Conservation (phyloP, 352 stramenopile genomes). For the Globisporangium cylindrosporum region DNA sequence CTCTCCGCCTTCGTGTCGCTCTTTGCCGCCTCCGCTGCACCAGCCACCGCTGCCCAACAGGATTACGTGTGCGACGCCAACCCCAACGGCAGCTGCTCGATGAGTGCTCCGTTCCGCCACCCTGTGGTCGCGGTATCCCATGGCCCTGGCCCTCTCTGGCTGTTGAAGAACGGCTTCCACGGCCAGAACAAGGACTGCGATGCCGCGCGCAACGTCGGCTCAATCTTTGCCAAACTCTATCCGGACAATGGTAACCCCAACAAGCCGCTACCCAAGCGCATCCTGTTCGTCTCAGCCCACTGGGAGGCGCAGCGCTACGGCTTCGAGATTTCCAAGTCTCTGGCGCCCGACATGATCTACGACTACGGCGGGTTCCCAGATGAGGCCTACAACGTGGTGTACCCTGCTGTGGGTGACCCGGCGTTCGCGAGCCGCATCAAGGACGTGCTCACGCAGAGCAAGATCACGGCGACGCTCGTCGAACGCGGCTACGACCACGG, state of each 20-base stretch:
- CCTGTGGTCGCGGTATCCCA: conserved; percentile 48
- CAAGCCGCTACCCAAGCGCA: conserved; percentile 47
- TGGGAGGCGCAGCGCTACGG: conserved; percentile 53
- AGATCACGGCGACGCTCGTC: conserved; percentile 43
- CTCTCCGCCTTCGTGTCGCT: conserved; percentile 1
- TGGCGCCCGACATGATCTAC: conserved; percentile 67
- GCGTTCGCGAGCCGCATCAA: conserved; percentile 69
- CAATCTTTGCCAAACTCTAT: conserved; percentile 38
- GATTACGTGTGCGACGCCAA: conserved; percentile 1
- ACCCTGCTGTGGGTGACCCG: conserved; percentile 72
- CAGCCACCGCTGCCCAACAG: background rate
- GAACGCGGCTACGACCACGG: conserved; percentile 89
- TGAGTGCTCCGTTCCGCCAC: conserved; percentile 22
- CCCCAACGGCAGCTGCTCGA: background rate
- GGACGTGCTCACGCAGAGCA: conserved; percentile 40
- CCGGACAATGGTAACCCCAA: conserved; percentile 10
- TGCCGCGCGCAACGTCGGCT: conserved; percentile 21
- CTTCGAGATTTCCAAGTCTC: conserved; percentile 45
- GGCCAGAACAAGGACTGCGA: conserved; percentile 29
- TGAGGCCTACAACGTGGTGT: conserved; percentile 85
- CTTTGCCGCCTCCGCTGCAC: background rate
- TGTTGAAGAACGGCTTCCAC: conserved; percentile 37
- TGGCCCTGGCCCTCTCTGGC: conserved; percentile 48
- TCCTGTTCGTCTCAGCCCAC: conserved; percentile 88
- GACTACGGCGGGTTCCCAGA: conserved; percentile 90